Conservation (phyloP, 139 green algal genomes). For the Trebouxia sp. region DNA sequence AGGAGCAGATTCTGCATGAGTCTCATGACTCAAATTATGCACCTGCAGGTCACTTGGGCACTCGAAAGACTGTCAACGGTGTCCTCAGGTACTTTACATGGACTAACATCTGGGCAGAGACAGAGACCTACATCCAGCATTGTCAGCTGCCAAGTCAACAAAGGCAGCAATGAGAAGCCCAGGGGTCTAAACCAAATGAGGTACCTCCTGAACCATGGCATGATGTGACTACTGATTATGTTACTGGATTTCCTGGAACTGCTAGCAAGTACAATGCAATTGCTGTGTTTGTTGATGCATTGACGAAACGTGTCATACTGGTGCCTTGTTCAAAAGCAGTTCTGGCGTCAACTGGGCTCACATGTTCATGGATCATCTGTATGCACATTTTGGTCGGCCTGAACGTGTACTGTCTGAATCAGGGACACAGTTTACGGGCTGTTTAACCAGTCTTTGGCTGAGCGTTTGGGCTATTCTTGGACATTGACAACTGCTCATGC, state of each 20-base stretch:
- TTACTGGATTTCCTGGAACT: background rate
- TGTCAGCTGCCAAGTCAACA: constrained; percentile 16
- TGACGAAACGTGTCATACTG: background rate
- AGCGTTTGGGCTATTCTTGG: background rate
- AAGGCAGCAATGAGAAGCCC: background rate
- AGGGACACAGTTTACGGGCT: background rate
- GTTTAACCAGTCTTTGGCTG: constrained; percentile 1
- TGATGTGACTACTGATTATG: constrained; percentile 4
- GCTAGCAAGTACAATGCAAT: background rate
- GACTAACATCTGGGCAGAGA: no score
- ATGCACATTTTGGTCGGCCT: no score
- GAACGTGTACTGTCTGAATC: background rate
- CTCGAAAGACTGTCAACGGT: no score
- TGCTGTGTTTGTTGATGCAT: background rate
- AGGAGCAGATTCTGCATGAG: no score
- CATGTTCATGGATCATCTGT: no score
- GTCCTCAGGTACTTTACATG: no score
- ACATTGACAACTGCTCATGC: constrained; percentile 8
- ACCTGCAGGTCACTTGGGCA: no score
- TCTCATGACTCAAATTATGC: no score
- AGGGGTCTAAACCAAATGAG: background rate
- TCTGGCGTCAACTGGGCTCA: no score
- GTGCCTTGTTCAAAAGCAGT: no score
- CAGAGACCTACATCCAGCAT: background rate
- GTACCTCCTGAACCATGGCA: constrained; percentile 2